Evolutionary conservation across 306 rosid species (phyloP).

Genomic region (Cucurbita ficifolia): DNA sequence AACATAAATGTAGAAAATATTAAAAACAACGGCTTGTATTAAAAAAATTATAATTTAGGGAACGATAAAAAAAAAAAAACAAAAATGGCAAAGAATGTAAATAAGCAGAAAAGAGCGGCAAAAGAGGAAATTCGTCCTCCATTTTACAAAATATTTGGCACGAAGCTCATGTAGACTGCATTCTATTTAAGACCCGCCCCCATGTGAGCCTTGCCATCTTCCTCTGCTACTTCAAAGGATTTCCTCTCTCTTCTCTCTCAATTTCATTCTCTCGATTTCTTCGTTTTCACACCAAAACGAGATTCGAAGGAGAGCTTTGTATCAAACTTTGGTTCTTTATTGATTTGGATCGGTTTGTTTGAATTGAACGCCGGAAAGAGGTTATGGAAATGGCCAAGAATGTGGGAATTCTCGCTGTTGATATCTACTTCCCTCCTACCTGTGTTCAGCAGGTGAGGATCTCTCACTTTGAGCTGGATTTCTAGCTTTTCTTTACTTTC

Average conservation of each 20-base stretch:
- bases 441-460: constrained; percentile 67
- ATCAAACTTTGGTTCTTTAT: not conserved
- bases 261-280: not conserved
- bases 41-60: not conserved
- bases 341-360: not conserved
- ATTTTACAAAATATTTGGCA: constrained; percentile 1
- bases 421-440: constrained; percentile 83
- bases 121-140: not conserved
- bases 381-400: constrained; percentile 48
- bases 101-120: not conserved
- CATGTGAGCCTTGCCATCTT: constrained; percentile 6
- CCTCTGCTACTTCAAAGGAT: not conserved
- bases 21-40: no score
- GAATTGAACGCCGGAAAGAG: not conserved
- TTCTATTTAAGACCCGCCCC: constrained; percentile 10
- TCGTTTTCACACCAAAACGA: not conserved
- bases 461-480: not conserved
- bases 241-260: not conserved
- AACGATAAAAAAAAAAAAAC: not conserved
- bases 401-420: constrained; percentile 88
- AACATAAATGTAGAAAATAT: no score
- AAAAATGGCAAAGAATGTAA: not conserved
- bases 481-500: not conserved
- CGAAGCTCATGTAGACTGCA: constrained; percentile 6
- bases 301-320: not conserved